phyloP scores from a whole-genome alignment of 306 rosid genomes.

The Erythrophleum fordii region DNA sequence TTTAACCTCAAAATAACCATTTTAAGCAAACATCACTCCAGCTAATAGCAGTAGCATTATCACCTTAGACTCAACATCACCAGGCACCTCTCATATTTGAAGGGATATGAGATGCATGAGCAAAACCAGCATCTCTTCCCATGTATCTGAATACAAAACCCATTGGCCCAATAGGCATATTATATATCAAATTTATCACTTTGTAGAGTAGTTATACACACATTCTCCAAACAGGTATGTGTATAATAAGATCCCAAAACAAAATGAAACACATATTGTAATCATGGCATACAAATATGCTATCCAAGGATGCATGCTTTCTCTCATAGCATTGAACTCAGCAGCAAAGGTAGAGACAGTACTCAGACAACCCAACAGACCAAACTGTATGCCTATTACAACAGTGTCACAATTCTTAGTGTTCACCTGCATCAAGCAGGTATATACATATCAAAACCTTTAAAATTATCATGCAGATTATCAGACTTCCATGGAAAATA shows the following conservation, averaged over 20 bases:
- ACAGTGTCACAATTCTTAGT: constrained; percentile 52
- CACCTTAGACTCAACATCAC: too few species aligned
- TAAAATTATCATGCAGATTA: constrained; percentile 3
- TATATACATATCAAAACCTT: constrained; percentile 1
- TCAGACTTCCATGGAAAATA: background rate
- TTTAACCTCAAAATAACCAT: background rate
- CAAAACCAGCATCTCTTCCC: background rate
- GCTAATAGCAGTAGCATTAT: too few species aligned
- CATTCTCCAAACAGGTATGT: constrained; percentile 60
- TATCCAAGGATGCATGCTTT: constrained; percentile 64
- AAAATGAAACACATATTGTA: constrained; percentile 58
- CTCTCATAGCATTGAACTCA: constrained; percentile 78
- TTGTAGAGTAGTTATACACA: background rate
- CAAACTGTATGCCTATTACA: constrained; percentile 59
- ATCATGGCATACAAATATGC: constrained; percentile 63
- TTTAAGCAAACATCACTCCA: too few species aligned
- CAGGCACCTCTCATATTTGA: background rate
- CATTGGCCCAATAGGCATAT: background rate
- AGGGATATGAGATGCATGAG: background rate
- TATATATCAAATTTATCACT: background rate
- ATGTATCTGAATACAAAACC: background rate
- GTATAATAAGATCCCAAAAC: constrained; percentile 57
- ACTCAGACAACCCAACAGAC: constrained; percentile 74
- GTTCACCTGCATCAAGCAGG: constrained; percentile 52
- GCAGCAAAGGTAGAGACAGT: constrained; percentile 74